phyloP scores from a whole-genome alignment of 257 asterid genomes.

The Solanum rostratum region DNA sequence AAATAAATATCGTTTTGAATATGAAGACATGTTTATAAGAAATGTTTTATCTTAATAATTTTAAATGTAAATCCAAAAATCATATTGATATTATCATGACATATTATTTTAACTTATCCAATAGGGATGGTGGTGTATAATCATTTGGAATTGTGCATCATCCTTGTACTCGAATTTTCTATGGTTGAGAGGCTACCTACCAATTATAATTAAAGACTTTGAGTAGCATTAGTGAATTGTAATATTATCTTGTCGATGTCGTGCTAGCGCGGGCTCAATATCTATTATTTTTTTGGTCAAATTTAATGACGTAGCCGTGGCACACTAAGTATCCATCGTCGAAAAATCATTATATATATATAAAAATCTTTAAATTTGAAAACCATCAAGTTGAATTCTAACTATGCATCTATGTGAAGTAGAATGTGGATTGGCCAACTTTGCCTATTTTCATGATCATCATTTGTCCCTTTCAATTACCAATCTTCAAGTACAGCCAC shows the following conservation, averaged over 20 bases:
- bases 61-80: not conserved
- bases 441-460: not conserved
- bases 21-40: accelerated
- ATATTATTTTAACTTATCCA: not conserved
- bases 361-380: not conserved
- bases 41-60: not conserved
- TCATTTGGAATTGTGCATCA: not conserved
- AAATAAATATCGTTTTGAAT: too few species aligned
- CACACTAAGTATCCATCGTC: too few species aligned
- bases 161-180: not conserved
- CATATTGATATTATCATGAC: not conserved
- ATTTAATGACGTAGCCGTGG: too few species aligned
- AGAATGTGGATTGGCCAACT: not conserved
- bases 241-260: too few species aligned
- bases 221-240: not conserved
- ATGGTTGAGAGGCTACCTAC: not conserved
- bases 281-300: too few species aligned
- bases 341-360: too few species aligned
- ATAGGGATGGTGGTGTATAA: not conserved
- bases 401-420: not conserved
- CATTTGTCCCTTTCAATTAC: not conserved
- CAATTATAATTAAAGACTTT: not conserved
- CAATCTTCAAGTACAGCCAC: not conserved
- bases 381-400: not conserved
- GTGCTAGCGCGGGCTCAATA: too few species aligned